Conservation (phyloP, 1,284 basidiomycete species). For the Ceratobasidium theobromae region DNA sequence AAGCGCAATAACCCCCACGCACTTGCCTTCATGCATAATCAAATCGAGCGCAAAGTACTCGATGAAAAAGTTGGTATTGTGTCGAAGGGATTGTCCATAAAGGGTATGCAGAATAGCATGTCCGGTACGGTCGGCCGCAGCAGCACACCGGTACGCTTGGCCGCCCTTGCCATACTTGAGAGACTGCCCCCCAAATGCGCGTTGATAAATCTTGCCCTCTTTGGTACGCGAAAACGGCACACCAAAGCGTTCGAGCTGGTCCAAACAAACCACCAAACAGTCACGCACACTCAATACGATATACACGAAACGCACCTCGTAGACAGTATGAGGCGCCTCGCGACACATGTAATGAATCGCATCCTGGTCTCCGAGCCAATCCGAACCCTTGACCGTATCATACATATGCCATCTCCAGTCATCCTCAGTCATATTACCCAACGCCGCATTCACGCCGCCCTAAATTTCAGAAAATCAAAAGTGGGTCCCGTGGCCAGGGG, state of each 20-base stretch:
- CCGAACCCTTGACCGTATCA: constrained; percentile 98
- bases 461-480: constrained; percentile 41
- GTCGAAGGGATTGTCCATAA: constrained; percentile 97
- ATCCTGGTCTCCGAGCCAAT: constrained; percentile 99
- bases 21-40: constrained; percentile 98
- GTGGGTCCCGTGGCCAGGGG: not conserved
- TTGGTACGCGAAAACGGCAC: constrained; percentile 98
- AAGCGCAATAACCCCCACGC: constrained; percentile 97
- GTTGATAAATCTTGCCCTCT: constrained; percentile 99
- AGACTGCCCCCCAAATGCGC: constrained; percentile 99
- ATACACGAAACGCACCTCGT: constrained; percentile 62
- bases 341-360: constrained; percentile 99
- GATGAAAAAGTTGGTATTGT: constrained; percentile 99
- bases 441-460: constrained; percentile 98
- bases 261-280: not conserved
- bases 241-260: constrained; percentile 97
- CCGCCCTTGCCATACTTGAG: constrained; percentile 97
- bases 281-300: not conserved
- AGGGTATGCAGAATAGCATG: constrained; percentile 98
- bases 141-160: constrained; percentile 98
- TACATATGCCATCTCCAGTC: constrained; percentile 99
- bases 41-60: constrained; percentile 99
- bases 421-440: constrained; percentile 99
- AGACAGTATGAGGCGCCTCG: constrained; percentile 91
- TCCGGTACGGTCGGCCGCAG: constrained; percentile 97